Conservation (phyloP, 2,329 filamentous ascomycete species). For the Pleomassaria siparia region DNA sequence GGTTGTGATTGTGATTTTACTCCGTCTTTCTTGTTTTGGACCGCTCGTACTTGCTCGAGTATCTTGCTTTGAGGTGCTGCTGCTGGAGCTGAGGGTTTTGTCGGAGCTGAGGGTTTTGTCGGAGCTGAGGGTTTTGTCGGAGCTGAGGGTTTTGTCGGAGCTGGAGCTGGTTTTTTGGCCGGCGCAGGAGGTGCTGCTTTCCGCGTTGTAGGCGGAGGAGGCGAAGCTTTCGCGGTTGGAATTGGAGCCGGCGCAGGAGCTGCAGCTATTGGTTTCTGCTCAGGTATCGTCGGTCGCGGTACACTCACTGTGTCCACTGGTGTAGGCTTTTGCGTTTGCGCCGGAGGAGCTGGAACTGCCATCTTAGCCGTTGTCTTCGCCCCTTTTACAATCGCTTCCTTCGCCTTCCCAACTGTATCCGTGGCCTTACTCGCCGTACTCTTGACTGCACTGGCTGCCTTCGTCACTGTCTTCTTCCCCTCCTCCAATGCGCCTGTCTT, state of each 20-base stretch:
- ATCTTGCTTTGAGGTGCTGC: background rate
- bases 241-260: too few relatives aligned
- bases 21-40: background rate
- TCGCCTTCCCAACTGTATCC: constrained; percentile 9
- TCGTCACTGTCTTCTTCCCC: constrained; percentile 12
- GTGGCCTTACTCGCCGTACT: background rate
- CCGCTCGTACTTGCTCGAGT: background rate
- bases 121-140: background rate
- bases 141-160: background rate
- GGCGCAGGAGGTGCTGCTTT: background rate
- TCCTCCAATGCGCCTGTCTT: constrained; percentile 2
- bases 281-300: too few relatives aligned
- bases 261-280: too few relatives aligned
- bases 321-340: too few relatives aligned
- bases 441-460: constrained; percentile 1
- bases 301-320: too few relatives aligned
- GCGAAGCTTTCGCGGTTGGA: background rate
- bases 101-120: background rate
- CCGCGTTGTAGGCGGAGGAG: constrained; percentile 10
- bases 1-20: background rate
- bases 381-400: background rate
- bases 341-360: constrained; percentile 2
- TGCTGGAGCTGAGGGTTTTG: background rate
- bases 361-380: constrained; percentile 12
- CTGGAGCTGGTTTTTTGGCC: background rate